Evolutionary conservation across 2,329 filamentous ascomycete genomes (phyloP), one percentile per base, ranked within the genome.

Genomic region (Xylaria sp.): DNA sequence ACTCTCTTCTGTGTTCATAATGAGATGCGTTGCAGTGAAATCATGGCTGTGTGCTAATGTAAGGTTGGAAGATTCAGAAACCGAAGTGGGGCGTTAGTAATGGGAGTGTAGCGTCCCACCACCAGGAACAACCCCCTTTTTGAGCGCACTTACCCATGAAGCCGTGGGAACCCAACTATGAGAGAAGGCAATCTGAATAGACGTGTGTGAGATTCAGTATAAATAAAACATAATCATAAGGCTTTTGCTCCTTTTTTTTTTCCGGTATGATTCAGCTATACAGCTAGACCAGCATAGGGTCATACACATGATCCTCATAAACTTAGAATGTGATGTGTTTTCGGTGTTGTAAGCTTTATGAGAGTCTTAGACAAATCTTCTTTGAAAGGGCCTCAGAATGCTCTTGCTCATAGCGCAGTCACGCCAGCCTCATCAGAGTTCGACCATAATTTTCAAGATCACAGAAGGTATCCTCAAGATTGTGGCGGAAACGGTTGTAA

Each of bases 71-170:
- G 47, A 21, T 50, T 55, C 23, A n/a, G 27, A 42, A 51, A 27
- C 16, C 12, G 40, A 63, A 54, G 67, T 60, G 63, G 67, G 63
- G 53, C 23, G 13, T 29, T 44, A 35, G 18, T 29, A 8, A 29
- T n/a, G 50, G 5, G 9, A n/a, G 13, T 59, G 50, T 23, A 59
- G 54, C 37, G 58, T 54, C 29, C 25, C 8, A 42, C 25, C 8
- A 42, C 37, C 2, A 23, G 8, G 25, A 18, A 5, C 18, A 10
- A 48, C 3, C 66, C 66, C 66, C 60, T 60, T 65, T 65, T 65
- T 65, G 40, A n/a, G 40, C 32, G 12, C 9, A 44, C 40, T 25
- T 65, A 68, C 61, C 57, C 50, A 40, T 16, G 40, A 60, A 32
- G 35, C 6, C 42, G 10, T 32, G 50, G 21, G 29, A 42, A 1